These are phyloP conservation scores for Ophiosphaerella narmari DNA, from an alignment of 2,329 filamentous ascomycete genomes.

Conservation along the genomic window DNA sequence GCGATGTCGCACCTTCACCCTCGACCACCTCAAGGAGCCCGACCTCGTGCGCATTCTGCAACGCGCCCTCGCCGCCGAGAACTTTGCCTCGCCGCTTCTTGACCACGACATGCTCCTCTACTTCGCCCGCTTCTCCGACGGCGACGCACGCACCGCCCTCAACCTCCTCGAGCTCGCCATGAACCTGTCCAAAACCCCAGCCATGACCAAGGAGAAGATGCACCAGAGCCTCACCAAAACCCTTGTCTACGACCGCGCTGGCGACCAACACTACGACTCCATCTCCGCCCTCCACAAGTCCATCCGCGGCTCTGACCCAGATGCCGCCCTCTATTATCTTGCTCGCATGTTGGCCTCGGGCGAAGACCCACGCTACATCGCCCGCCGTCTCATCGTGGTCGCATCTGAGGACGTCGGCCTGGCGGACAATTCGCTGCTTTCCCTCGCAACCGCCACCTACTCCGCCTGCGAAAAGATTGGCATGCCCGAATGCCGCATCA, in stretches of 20 bases:
- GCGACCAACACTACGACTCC: constrained; percentile 96
- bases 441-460: constrained; percentile 83
- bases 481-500: constrained; percentile 92
- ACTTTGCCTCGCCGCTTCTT: constrained; percentile 62
- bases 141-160: constrained; percentile 88
- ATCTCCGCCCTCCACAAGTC: constrained; percentile 98
- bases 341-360: constrained; percentile 94
- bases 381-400: constrained; percentile 90
- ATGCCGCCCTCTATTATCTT: constrained; percentile 92
- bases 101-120: constrained; percentile 79
- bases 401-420: constrained; percentile 93
- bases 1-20: constrained; percentile 86
- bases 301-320: constrained; percentile 81
- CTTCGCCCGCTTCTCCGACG: constrained; percentile 84
- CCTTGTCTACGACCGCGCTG: constrained; percentile 89
- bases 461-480: constrained; percentile 90
- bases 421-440: constrained; percentile 81
- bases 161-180: constrained; percentile 91
- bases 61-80: constrained; percentile 71
- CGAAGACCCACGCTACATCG: constrained; percentile 91
- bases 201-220: constrained; percentile 74
- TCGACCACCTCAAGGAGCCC: constrained; percentile 73
- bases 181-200: constrained; percentile 68
- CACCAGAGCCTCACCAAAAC: constrained; percentile 87
- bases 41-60: constrained; percentile 75